Percentiles rank a stretch among this genome's conserved stretches.
Conservation (phyloP, 2,329 filamentous ascomycete species). For the Cytospora leucostoma region DNA sequence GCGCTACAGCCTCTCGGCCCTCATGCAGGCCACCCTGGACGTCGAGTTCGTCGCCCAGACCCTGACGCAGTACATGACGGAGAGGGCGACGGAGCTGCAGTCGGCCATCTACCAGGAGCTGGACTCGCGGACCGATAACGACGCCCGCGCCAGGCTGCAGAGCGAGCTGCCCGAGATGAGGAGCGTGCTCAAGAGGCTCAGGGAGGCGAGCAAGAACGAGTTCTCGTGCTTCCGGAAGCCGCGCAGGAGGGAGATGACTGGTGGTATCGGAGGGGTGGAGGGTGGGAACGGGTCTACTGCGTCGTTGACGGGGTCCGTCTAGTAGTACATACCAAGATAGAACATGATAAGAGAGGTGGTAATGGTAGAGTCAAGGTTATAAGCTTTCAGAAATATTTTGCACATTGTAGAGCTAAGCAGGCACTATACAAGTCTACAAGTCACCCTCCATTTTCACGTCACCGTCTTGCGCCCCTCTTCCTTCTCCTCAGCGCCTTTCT, state of each 20-base stretch:
- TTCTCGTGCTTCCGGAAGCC: slow-evolving; percentile 82
- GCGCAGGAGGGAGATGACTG: slow-evolving; percentile 37
- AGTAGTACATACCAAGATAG: not conserved
- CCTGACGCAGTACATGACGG: slow-evolving; percentile 83
- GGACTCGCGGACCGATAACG: slow-evolving; percentile 85
- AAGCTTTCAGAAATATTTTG: slow-evolving; percentile 16
- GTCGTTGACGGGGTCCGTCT: slow-evolving; percentile 20
- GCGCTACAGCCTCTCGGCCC: slow-evolving; percentile 72
- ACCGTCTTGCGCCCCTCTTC: not conserved
- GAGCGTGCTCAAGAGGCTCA: slow-evolving; percentile 77
- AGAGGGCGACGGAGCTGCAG: slow-evolving; percentile 78
- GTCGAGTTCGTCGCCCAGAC: slow-evolving; percentile 97
- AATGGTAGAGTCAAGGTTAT: not conserved
- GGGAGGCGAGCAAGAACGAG: slow-evolving; percentile 80
- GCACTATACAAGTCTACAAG: slow-evolving; percentile 1
- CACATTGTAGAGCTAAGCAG: slow-evolving; percentile 1
- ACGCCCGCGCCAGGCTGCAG: slow-evolving; percentile 77
- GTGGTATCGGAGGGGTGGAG: slow-evolving; percentile 8
- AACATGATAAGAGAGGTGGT: not conserved
- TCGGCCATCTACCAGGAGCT: slow-evolving; percentile 90
- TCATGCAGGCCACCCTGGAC: slow-evolving; percentile 97
- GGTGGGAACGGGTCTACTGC: slow-evolving; percentile 20
- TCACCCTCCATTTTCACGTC: not conserved
- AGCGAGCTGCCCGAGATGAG: slow-evolving; percentile 89
- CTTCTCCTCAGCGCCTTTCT: not conserved